These are phyloP conservation scores for Diaporthe batatas DNA, from an alignment of 2,329 filamentous ascomycete genomes.

Conservation along the genomic window DNA sequence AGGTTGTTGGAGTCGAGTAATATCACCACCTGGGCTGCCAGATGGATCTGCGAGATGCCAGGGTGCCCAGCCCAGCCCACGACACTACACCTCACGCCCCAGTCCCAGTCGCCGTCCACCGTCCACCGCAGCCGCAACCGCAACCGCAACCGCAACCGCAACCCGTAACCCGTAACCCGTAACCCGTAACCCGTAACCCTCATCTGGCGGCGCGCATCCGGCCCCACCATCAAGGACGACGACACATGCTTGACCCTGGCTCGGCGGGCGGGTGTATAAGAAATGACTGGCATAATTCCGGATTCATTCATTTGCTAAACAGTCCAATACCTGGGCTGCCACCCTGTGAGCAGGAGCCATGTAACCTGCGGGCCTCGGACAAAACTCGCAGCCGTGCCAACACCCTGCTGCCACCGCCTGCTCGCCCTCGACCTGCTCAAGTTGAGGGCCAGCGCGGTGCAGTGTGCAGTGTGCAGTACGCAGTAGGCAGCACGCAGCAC, in stretches of 20 bases:
- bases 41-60: slow-evolving; percentile 31
- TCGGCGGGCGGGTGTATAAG: not conserved
- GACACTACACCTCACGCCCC: not conserved
- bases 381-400: not conserved
- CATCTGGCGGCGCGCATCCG: slow-evolving; percentile 2
- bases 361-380: not conserved
- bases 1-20: not conserved
- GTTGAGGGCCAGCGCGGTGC: too few species aligned
- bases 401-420: too few species aligned
- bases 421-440: too few species aligned
- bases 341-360: not conserved
- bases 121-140: too few species aligned
- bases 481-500: too few species aligned
- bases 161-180: too few species aligned
- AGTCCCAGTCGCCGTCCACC: not conserved
- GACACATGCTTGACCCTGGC: not conserved
- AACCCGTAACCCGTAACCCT: too few species aligned
- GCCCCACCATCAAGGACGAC: slow-evolving; percentile 17
- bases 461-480: too few species aligned
- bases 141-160: too few species aligned
- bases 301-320: not conserved
- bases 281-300: not conserved
- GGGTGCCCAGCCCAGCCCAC: slow-evolving; percentile 26
- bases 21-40: not conserved
- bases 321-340: too few species aligned